Percentiles rank a stretch among this genome's conserved stretches.
Conservation (phyloP, 2,329 filamentous ascomycete genomes). For the Pleoardoris graminearum region DNA sequence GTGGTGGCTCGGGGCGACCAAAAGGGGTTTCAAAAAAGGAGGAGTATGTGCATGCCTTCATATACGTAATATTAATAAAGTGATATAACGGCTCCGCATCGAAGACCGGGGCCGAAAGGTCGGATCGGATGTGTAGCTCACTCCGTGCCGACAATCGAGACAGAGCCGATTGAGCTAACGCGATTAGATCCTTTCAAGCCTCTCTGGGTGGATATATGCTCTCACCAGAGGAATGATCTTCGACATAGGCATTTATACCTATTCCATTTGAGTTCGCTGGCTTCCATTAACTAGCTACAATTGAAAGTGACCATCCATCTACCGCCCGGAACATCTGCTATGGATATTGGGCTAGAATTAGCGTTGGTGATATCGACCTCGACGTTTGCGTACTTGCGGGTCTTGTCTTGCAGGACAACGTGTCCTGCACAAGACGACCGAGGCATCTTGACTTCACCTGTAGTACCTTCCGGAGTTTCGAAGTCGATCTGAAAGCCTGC, state of each 20-base stretch:
- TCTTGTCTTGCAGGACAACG: slow-evolving; percentile 22
- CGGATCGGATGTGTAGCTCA: not conserved
- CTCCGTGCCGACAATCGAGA: not conserved
- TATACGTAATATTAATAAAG: too few species aligned
- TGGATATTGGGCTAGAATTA: slow-evolving; percentile 16
- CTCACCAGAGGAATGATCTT: too few species aligned
- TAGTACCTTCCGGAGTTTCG: slow-evolving; percentile 35
- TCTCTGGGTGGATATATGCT: too few species aligned
- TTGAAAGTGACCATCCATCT: slow-evolving; percentile 26
- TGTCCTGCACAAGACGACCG: slow-evolving; percentile 23
- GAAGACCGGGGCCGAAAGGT: too few species aligned
- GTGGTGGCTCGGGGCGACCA: too few species aligned
- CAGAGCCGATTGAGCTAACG: not conserved
- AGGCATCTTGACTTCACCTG: slow-evolving; percentile 34
- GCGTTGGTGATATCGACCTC: slow-evolving; percentile 20
- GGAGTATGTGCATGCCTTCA: too few species aligned
- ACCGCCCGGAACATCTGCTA: slow-evolving; percentile 25
- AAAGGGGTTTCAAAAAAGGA: too few species aligned
- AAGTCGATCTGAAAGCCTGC: slow-evolving; percentile 28
- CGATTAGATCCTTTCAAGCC: not conserved
- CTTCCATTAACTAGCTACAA: slow-evolving; percentile 4
- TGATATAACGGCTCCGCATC: too few species aligned
- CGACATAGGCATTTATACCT: too few species aligned
- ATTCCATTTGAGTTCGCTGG: too few species aligned
- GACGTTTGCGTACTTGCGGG: slow-evolving; percentile 21